Conservation (phyloP, 108 stramenopile species). For the Fragilariopsis cylindrus region DNA sequence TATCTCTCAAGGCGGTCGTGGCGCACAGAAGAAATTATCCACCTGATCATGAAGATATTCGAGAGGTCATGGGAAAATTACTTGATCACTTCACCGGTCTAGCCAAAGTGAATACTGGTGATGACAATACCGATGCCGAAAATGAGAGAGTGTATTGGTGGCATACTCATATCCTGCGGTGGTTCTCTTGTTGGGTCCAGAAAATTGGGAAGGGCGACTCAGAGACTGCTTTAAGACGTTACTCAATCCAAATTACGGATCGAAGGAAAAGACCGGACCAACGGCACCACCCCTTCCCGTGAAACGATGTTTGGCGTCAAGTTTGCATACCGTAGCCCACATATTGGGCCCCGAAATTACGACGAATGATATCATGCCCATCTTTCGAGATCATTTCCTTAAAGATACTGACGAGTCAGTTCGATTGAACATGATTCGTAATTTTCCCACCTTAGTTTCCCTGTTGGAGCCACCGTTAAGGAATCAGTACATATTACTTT, state of each 20-base stretch:
- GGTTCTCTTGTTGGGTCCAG: slow-evolving; percentile 79
- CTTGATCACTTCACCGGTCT: slow-evolving; percentile 84
- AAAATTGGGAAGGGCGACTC: slow-evolving; percentile 80
- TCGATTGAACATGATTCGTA: slow-evolving; percentile 82
- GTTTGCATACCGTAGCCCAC: slow-evolving; percentile 91
- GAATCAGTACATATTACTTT: slow-evolving; percentile 66
- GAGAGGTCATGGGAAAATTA: slow-evolving; percentile 55
- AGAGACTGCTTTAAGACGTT: slow-evolving; percentile 80
- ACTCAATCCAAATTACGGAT: slow-evolving; percentile 62
- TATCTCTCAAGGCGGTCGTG: slow-evolving; percentile 48
- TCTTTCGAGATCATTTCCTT: slow-evolving; percentile 85
- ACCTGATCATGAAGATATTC: slow-evolving; percentile 66
- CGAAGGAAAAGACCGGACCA: slow-evolving; percentile 28
- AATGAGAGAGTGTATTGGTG: slow-evolving; percentile 94
- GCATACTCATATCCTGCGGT: slow-evolving; percentile 98
- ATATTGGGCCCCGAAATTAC: slow-evolving; percentile 74
- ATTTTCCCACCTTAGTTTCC: slow-evolving; percentile 76
- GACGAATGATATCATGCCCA: slow-evolving; percentile 70
- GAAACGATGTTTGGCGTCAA: slow-evolving; percentile 87
- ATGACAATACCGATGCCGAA: slow-evolving; percentile 88
- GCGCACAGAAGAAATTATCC: slow-evolving; percentile 45
- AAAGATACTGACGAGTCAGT: slow-evolving; percentile 96
- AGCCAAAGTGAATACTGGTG: slow-evolving; percentile 73
- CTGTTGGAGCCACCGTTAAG: slow-evolving; percentile 51
- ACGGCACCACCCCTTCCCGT: slow-evolving; percentile 71